Percentiles rank a stretch among this genome's conserved stretches.
Evolutionary conservation across 2,329 filamentous ascomycete species (phyloP).

Genomic region (Neurospora sp.): DNA sequence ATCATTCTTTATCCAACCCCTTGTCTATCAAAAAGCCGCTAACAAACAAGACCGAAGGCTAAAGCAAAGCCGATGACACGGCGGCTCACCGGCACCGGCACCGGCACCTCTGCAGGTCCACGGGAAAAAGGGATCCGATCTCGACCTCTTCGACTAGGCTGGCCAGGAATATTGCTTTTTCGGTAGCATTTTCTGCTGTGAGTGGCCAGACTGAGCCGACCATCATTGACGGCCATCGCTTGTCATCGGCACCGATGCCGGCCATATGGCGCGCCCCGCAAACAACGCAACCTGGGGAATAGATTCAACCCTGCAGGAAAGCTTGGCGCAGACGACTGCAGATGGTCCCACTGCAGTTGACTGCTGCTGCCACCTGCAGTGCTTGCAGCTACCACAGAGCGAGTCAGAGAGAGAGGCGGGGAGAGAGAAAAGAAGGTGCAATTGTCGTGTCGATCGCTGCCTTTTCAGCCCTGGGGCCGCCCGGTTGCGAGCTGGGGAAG

Average conservation of each 20-base stretch:
- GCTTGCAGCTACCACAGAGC: neutral
- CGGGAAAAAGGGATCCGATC: neutral
- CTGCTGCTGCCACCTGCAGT: neutral
- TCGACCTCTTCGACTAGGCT: neutral
- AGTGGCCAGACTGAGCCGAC: neutral
- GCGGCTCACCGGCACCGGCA: neutral
- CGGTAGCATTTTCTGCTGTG: too few relatives aligned
- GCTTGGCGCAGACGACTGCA: neutral
- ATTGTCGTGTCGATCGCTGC: neutral
- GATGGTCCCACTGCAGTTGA: neutral
- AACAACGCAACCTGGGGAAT: neutral
- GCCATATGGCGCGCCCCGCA: neutral
- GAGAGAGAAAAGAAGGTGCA: neutral
- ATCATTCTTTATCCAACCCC: neutral
- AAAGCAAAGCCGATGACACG: neutral
- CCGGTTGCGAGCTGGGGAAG: neutral
- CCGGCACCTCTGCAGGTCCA: neutral
- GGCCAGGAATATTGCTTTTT: too few relatives aligned
- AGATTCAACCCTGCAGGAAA: neutral
- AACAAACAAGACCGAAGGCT: neutral
- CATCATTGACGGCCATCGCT: neutral
- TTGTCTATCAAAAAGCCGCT: neutral
- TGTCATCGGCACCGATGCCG: neutral
- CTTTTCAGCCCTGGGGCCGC: neutral
- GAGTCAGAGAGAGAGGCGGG: too few relatives aligned